Base-by-base conservation (phyloP, 148 eudicot genomes). In the Vaccinium macrocarpon region DNA sequence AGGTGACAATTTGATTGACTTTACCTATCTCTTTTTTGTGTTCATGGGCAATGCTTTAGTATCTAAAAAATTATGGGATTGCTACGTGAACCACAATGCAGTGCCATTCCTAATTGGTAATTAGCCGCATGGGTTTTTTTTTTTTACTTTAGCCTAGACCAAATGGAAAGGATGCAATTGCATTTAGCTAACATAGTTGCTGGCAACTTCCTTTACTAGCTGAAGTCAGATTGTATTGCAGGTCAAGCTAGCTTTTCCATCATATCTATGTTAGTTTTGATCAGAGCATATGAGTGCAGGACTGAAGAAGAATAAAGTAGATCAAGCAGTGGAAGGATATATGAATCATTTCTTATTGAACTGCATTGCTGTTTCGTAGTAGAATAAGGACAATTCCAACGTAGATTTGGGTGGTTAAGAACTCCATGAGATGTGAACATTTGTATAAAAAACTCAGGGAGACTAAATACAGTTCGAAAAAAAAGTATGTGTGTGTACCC, bases 1-100 rank as follows among this genome's bases (percentile, higher is more conserved):
- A 95, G 99, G 98, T 97, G 84, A 85, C 90, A 35, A 35, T 74
- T 83, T 66, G 25, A 66, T 56, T 46, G 83, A n/a, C 50, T 46
- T 81, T 48, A 50, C 62, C 79, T 29, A 5, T 70, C 55, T 78
- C 77, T 75, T 78, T 16, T 51, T 8, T 6, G n/a, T 61, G 72
- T 38, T 52, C 38, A 23, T 23, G 23, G 9, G 10, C 57, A 50
- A 53, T 78, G 78, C 53, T 52, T 51, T 32, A 25, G 25, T 29
- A 27, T 4, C 48, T 9, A 6, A 72, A 62, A 53, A 59, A 50
- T 29, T 7, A 3, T 38, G 27, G 14, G 73, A 83, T 15, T 57
- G 66, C 4, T 16, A 78, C 29, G 18, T 1, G 21, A 74, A 64
- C 73, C 27, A 21, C 72, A 25, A 51, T 51, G 59, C 7, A 56